Base-by-base conservation (phyloP, 2,329 filamentous ascomycete genomes). In the Ophiostoma sp. region DNA sequence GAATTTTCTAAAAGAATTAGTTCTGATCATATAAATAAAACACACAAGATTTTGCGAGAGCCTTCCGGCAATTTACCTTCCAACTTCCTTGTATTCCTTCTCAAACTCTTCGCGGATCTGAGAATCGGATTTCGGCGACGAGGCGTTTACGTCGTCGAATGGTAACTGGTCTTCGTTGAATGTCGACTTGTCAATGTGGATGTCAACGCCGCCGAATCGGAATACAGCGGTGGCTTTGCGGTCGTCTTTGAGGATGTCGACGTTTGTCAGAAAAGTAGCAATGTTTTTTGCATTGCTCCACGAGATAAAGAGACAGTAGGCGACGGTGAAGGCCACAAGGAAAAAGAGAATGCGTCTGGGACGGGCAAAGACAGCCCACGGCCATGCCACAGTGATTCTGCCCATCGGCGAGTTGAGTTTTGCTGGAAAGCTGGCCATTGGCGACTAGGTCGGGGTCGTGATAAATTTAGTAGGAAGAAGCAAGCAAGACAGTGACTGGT, bases 71-170 rank as follows among this genome's bases (percentile, higher is more conserved):
- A 76, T 78, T 76, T 78, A 80, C 79, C 74, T 75, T 71, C 76
- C 77, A 10, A 80, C 76, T 48, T 75, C 73, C 11, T 77, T 76
- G 70, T 78, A 77, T 72, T 85, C 84, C 72, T 81, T 79, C 72
- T 84, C 80, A 68, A 77, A 78, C 31, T 75, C 33, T 60, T 73
- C 68, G 62, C 76, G 75, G n/a, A 74, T 73, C 13, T 74, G 64
- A 13, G 65, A n/a, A 15, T 69, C 68, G 13, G 60, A 67, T 23
- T 71, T 71, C 1, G 64, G 36, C 20, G 65, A 10, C 13, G 64
- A 57, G 8, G 39, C n/a, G 5, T 60, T 62, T 11, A 65, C 39
- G 8, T 67, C 68, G 52, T 69, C 70, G 54, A 71, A 71, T 20
- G 70, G 70, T 17, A 71, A 54, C 64, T 48, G 52, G 57, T 27